Evolutionary conservation across 345 rosid genomes (phyloP), one percentile per base, ranked within the genome.

Genomic region (Heritiera fomes): DNA sequence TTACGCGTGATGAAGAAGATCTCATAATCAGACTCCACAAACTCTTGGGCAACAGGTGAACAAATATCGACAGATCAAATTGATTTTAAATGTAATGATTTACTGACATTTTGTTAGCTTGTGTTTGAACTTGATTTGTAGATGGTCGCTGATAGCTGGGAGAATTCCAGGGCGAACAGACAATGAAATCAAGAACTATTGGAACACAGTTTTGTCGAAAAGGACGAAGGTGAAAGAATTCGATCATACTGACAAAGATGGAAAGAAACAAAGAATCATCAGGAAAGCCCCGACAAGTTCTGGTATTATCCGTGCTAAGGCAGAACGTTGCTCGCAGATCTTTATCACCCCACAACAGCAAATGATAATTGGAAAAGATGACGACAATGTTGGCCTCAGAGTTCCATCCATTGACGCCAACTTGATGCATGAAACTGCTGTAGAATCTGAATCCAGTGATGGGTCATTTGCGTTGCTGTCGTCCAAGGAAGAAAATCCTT

Each of bases 11-110:
- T 28, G 89, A 86, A 71, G 87, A 84, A 53, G 89, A 86, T 73
- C 89, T 86, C 80, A 84, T 82, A 75, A 59, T 86, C 69, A 77
- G 86, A 65, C 86, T 86, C 58, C 88, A 86, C 79, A 82, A 55
- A 28, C 88, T 86, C 46, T 63, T 84, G 5, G 89, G 89, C 46
- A 86, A 84, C 85, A 82, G 89, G 87, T 84, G 1, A 55, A 55
- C 59, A 55, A 10, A 50, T 50, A 50, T 50, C 55, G 14, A 50
- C 55, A 50, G 55, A 50, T 50, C 55, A 50, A 56, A 56, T 18
- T 56, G 2, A n/a, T 18, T 56, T 56, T 17, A 17, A 58, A 58
- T n/a, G 11, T 58, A n/a, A 58, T n/a, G 62, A 8, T 56, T 59
- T 59, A 1, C 34, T 23, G 14, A 23, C 34, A 7, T n/a, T 55